Conservation (phyloP, 2,329 filamentous ascomycete genomes). For the Leptographium wingfieldii region DNA sequence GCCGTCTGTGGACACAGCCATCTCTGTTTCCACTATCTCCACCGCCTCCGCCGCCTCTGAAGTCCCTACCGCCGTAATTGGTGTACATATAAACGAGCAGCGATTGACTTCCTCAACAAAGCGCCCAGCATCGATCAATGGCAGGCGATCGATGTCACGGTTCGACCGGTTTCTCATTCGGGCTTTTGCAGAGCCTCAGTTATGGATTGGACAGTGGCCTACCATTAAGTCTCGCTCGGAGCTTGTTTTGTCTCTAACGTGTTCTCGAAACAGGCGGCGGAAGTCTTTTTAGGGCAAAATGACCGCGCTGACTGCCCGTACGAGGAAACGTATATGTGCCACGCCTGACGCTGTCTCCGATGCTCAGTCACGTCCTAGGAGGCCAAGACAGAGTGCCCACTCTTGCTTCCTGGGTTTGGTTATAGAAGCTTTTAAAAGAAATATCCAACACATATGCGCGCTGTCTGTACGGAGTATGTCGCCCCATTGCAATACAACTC, state of each 20-base stretch:
- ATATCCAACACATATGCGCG: background rate
- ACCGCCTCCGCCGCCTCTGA: background rate
- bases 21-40: too few species aligned
- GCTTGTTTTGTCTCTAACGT: background rate
- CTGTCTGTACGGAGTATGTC: background rate
- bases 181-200: background rate
- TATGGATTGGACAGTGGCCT: conserved; percentile 1
- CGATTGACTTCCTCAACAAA: too few species aligned
- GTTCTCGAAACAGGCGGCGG: background rate
- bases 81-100: background rate
- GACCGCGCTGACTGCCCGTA: background rate
- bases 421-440: background rate
- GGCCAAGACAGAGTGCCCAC: background rate
- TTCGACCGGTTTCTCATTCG: conserved; percentile 2
- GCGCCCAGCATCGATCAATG: background rate
- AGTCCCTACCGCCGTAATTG: background rate
- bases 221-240: background rate
- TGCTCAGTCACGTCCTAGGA: background rate
- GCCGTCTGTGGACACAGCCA: background rate
- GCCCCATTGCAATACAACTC: background rate
- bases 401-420: background rate
- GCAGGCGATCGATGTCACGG: background rate
- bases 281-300: background rate
- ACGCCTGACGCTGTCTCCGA: background rate
- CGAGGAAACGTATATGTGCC: background rate